These are phyloP conservation scores for Cardiosporidium cionae DNA, from an alignment of 169 alveolate genomes.

Conservation along the genomic window DNA sequence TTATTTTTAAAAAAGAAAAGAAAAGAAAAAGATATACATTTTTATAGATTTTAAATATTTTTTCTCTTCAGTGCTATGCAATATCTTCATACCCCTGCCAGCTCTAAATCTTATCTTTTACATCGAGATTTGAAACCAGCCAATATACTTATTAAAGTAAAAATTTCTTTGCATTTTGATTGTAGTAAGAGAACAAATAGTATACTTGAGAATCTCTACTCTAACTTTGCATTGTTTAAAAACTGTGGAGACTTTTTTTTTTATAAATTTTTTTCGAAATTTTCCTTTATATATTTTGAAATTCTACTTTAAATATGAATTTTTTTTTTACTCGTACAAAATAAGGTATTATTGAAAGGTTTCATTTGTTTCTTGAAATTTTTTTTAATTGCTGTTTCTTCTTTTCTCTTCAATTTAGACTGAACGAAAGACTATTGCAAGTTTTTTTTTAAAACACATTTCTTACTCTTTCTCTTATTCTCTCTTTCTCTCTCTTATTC, in stretches of 20 bases:
- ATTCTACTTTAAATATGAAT: background rate
- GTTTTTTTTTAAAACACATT: background rate
- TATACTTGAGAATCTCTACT: background rate
- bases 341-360: background rate
- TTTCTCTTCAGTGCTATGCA: constrained; percentile 25
- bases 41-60: too few relatives aligned
- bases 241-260: background rate
- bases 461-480: background rate
- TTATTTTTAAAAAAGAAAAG: too few relatives aligned
- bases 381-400: too few relatives aligned
- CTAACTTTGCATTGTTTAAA: background rate
- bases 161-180: background rate
- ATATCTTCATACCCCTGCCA: constrained; percentile 10
- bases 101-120: constrained; percentile 22
- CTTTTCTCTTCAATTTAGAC: too few relatives aligned
- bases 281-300: background rate
- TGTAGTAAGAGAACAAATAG: background rate
- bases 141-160: constrained; percentile 24
- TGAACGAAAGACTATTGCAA: background rate
- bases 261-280: background rate
- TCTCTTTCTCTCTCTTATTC: background rate
- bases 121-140: constrained; percentile 37
- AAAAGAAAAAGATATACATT: too few relatives aligned
- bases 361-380: background rate
- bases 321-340: background rate